These are phyloP conservation scores for Eucalyptus cloeziana DNA, from an alignment of 345 rosid species.

Conservation along the genomic window DNA sequence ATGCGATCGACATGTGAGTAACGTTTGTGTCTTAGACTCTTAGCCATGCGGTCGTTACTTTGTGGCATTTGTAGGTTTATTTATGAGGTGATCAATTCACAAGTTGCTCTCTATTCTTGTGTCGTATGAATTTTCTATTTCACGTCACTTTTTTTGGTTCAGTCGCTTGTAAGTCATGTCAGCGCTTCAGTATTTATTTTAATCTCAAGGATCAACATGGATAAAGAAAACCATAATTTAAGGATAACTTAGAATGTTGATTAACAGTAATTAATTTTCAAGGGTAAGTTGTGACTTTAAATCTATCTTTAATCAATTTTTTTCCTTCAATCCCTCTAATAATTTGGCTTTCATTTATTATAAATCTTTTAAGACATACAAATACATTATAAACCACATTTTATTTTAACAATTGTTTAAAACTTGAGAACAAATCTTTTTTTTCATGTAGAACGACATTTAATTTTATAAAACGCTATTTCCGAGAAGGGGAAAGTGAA, in stretches of 20 bases:
- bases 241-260: neutral
- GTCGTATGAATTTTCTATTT: neutral
- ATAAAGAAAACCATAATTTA: neutral
- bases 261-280: neutral
- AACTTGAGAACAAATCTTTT: neutral
- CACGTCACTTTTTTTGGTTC: neutral
- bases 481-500: neutral
- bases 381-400: neutral
- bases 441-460: neutral
- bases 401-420: neutral
- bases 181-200: neutral
- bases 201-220: neutral
- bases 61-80: neutral
- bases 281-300: neutral
- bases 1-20: neutral
- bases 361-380: neutral
- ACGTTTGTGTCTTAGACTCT: neutral
- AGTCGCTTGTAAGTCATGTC: fast-evolving
- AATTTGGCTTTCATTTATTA: neutral
- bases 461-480: neutral
- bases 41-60: neutral
- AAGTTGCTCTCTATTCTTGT: neutral
- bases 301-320: neutral
- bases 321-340: too few relatives aligned
- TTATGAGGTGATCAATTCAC: neutral